Evolutionary conservation across 2,329 filamentous ascomycete species (phyloP).

Genomic region (Cladosporium sp.): DNA sequence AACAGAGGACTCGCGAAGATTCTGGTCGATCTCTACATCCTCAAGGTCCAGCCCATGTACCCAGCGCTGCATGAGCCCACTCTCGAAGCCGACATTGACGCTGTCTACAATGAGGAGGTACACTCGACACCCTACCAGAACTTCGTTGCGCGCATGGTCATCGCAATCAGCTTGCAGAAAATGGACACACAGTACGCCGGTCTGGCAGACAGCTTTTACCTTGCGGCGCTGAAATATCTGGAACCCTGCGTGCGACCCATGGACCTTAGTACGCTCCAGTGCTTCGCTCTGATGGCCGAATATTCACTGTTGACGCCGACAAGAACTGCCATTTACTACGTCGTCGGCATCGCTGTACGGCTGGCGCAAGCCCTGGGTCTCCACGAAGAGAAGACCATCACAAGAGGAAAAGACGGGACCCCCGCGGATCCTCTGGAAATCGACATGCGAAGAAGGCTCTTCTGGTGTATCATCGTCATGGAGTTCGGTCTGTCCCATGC

Average conservation of each 20-base stretch:
- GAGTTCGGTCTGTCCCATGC: constrained; percentile 85
- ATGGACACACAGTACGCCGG: constrained; percentile 87
- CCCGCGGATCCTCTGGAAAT: constrained; percentile 71
- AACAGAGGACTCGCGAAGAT: constrained; percentile 72
- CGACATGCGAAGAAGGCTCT: constrained; percentile 84
- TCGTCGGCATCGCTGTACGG: constrained; percentile 82
- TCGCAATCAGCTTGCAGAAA: constrained; percentile 93
- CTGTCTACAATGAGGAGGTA: constrained; percentile 72
- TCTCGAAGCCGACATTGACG: constrained; percentile 73
- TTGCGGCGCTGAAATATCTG: constrained; percentile 81
- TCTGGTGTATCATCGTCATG: constrained; percentile 86
- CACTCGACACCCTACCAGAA: constrained; percentile 74
- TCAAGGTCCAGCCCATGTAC: constrained; percentile 86
- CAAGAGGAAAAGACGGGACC: constrained; percentile 59
- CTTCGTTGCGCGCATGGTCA: constrained; percentile 85
- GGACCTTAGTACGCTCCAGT: constrained; percentile 87
- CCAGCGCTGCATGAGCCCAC: constrained; percentile 83
- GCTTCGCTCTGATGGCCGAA: constrained; percentile 80
- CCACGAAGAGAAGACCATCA: constrained; percentile 85
- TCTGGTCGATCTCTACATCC: constrained; percentile 80
- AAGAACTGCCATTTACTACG: constrained; percentile 87
- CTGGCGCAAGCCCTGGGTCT: constrained; percentile 87
- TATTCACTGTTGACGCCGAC: constrained; percentile 93
- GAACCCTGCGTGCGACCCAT: constrained; percentile 83
- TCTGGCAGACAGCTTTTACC: constrained; percentile 90